Conservation (phyloP, 176 grass and related monocot species). For the Zizania latifolia region DNA sequence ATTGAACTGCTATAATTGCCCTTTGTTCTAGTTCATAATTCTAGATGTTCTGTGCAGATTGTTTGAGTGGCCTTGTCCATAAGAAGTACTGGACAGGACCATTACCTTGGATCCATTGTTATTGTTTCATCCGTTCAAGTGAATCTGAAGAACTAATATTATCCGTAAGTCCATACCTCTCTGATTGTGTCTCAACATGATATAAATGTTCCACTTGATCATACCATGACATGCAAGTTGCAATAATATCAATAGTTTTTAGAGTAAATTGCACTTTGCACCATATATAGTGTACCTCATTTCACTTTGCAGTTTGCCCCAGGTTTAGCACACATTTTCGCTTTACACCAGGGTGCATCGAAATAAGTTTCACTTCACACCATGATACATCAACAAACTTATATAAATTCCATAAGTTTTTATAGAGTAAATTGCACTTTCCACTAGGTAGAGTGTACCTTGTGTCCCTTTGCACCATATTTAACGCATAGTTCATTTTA, state of each 20-base stretch:
- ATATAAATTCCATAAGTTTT: too few relatives aligned
- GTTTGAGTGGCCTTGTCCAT: slow-evolving; percentile 63
- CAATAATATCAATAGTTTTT: neutral
- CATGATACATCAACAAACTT: too few relatives aligned
- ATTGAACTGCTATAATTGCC: neutral
- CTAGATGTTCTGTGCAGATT: slow-evolving; percentile 27
- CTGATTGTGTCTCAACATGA: neutral
- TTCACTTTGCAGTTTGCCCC: too few relatives aligned
- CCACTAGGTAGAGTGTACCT: too few relatives aligned
- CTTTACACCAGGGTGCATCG: too few relatives aligned
- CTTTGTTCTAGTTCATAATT: slow-evolving; percentile 9
- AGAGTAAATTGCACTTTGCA: too few relatives aligned
- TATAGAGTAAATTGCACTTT: too few relatives aligned
- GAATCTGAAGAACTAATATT: slow-evolving; percentile 75
- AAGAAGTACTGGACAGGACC: slow-evolving; percentile 72
- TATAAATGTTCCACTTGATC: slow-evolving; percentile 6
- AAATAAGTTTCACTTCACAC: too few relatives aligned
- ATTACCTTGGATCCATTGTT: slow-evolving; percentile 87
- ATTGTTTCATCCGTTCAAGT: slow-evolving; percentile 82
- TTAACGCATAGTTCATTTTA: too few relatives aligned
- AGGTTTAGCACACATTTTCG: too few relatives aligned
- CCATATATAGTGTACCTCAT: too few relatives aligned
- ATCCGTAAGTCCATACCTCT: slow-evolving; percentile 37
- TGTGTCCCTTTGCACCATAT: too few relatives aligned
- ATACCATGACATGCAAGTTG: neutral